A percentile compares a stretch with the other conserved stretches of the same genome.
Conservation (phyloP, 805 yeast species). For the Grigorovia yakushimaensis region DNA sequence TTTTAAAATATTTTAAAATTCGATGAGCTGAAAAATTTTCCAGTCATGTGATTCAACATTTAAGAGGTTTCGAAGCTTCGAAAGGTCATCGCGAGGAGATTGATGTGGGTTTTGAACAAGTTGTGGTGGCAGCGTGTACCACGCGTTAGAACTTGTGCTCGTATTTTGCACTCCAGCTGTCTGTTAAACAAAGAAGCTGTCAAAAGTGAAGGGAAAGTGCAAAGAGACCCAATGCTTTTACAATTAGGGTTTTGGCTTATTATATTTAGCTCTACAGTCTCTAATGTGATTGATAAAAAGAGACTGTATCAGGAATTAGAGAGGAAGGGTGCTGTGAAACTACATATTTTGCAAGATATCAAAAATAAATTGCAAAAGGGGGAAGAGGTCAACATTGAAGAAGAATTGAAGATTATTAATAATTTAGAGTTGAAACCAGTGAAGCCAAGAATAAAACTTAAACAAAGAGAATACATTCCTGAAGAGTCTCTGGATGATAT, state of each 20-base stretch:
- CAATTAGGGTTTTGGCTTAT: slow-evolving; percentile 36
- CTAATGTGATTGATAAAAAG: slow-evolving; percentile 36
- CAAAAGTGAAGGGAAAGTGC: too few relatives aligned
- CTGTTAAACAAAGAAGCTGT: too few relatives aligned
- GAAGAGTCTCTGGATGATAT: slow-evolving; percentile 24
- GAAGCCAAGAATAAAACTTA: slow-evolving; percentile 14
- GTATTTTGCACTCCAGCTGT: too few relatives aligned
- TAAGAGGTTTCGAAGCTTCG: background rate
- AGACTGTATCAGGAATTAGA: slow-evolving; percentile 33
- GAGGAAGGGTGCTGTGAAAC: slow-evolving; percentile 30
- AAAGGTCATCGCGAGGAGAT: background rate
- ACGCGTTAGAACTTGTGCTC: too few relatives aligned
- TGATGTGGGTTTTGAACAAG: background rate
- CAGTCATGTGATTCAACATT: background rate
- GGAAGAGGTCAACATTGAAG: slow-evolving; percentile 31
- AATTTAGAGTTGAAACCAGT: slow-evolving; percentile 3
- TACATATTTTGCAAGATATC: slow-evolving; percentile 31
- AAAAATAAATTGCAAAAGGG: slow-evolving; percentile 33
- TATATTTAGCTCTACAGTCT: slow-evolving; percentile 38
- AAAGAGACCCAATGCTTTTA: slow-evolving; percentile 17
- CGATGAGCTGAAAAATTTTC: slow-evolving; percentile 2
- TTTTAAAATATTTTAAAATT: background rate
- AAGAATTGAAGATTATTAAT: slow-evolving; percentile 33
- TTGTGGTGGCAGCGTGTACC: background rate
- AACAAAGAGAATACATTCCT: slow-evolving; percentile 3